Evolutionary conservation across 2,329 filamentous ascomycete species (phyloP).

Genomic region (Fusarium robinianum): DNA sequence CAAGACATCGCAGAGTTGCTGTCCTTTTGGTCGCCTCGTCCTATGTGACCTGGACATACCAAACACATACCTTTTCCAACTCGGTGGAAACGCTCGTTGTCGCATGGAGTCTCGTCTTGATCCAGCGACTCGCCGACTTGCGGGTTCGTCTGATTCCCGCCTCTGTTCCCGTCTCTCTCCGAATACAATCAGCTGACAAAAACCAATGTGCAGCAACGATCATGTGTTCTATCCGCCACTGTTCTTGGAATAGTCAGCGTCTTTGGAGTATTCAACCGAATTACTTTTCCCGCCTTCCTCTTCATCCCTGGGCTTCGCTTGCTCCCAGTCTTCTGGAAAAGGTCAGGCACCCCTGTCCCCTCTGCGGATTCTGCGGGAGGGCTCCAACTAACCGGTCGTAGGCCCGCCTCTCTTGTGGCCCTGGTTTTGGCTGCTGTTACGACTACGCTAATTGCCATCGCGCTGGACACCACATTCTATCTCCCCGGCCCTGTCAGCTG

Average conservation of each 20-base stretch:
- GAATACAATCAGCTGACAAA: conserved; percentile 31
- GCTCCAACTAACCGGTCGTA: conserved; percentile 39
- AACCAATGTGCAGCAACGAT: conserved; percentile 61
- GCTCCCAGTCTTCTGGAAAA: conserved; percentile 81
- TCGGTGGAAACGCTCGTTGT: conserved; percentile 93
- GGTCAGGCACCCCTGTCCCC: conserved; percentile 56
- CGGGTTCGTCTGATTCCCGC: conserved; percentile 59
- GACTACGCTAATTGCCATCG: conserved; percentile 74
- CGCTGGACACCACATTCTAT: conserved; percentile 87
- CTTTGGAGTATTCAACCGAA: conserved; percentile 92
- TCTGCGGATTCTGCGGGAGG: conserved; percentile 17
- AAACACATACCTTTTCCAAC: conserved; percentile 98
- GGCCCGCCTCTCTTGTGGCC: conserved; percentile 64
- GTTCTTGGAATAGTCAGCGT: conserved; percentile 81
- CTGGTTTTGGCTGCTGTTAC: conserved; percentile 67
- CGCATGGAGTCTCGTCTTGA: conserved; percentile 89
- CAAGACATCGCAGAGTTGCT: conserved; percentile 71
- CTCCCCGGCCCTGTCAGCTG: conserved; percentile 65
- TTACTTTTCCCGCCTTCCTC: conserved; percentile 94
- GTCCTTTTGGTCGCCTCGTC: conserved; percentile 89
- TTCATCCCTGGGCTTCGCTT: conserved; percentile 81
- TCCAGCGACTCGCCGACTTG: conserved; percentile 80
- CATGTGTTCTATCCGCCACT: conserved; percentile 74
- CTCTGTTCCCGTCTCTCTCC: conserved; percentile 3
- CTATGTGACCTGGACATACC: conserved; percentile 98